phyloP scores from a whole-genome alignment of 2,329 filamentous ascomycete species.

The Aspergillus caelatus region DNA sequence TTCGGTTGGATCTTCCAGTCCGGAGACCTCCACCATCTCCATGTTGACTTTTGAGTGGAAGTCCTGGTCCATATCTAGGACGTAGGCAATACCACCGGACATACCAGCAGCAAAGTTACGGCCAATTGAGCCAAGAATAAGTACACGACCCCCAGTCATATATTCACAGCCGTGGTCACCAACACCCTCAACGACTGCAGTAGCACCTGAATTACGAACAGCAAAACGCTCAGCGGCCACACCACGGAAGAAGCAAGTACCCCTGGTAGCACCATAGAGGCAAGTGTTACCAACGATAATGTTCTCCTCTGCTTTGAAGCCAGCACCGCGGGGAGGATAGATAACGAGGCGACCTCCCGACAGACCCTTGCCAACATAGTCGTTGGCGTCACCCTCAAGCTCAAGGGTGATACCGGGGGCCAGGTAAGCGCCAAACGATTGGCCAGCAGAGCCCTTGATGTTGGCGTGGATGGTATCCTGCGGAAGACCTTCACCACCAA shows the following conservation, averaged over 20 bases:
- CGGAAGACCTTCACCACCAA: constrained; percentile 84
- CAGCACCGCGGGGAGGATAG: constrained; percentile 85
- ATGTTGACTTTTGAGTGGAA: constrained; percentile 93
- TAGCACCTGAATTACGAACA: constrained; percentile 93
- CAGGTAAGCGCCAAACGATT: constrained; percentile 93
- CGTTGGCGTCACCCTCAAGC: constrained; percentile 92
- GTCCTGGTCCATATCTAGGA: constrained; percentile 86
- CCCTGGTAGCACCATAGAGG: constrained; percentile 88
- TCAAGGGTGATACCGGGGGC: constrained; percentile 92
- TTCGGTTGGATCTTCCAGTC: constrained; percentile 81
- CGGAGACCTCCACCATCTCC: constrained; percentile 93
- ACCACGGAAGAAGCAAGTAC: constrained; percentile 95
- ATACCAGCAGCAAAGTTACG: constrained; percentile 98
- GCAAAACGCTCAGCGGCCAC: constrained; percentile 95
- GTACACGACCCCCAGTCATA: constrained; percentile 93
- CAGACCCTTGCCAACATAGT: constrained; percentile 94
- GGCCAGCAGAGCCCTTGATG: constrained; percentile 92
- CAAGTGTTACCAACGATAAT: constrained; percentile 92
- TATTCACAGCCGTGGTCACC: constrained; percentile 98
- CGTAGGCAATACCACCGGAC: constrained; percentile 96
- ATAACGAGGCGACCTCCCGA: constrained; percentile 91
- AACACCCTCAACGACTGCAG: constrained; percentile 92
- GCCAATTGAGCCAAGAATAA: constrained; percentile 84
- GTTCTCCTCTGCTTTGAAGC: constrained; percentile 96
- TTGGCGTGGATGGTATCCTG: constrained; percentile 95